Evolutionary conservation across 371 early-diverging fungal genomes (phyloP).

Genomic region (Rhizopus arrhizus): DNA sequence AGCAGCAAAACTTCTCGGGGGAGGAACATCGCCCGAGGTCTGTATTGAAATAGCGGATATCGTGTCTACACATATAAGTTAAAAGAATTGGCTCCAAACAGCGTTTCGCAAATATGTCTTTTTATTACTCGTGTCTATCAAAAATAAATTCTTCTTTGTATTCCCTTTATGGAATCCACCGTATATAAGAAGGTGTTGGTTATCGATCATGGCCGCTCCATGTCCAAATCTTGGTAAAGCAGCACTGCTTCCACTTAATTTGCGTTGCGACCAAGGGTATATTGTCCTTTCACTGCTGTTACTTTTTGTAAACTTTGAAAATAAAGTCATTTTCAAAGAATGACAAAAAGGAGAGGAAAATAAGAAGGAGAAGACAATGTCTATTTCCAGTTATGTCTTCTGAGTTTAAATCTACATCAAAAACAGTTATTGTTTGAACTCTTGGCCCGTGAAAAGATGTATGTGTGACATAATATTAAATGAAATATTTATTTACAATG

Average conservation of each 20-base stretch:
- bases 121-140: constrained; percentile 53
- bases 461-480: too few species aligned
- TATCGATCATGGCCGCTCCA: constrained; percentile 46
- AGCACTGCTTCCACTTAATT: constrained; percentile 22
- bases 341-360: constrained; percentile 1
- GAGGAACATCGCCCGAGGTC: constrained; percentile 32
- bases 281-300: constrained; percentile 21
- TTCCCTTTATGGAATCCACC: constrained; percentile 47
- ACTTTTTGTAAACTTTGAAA: constrained; percentile 34
- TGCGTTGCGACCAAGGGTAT: constrained; percentile 39
- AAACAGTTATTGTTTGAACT: neutral
- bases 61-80: constrained; percentile 19
- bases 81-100: neutral
- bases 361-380: neutral
- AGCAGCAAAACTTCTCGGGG: constrained; percentile 25
- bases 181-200: constrained; percentile 49
- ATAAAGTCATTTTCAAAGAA: constrained; percentile 24
- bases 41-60: constrained; percentile 21
- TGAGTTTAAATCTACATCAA: neutral
- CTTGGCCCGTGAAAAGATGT: too few species aligned
- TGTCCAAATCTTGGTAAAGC: constrained; percentile 56
- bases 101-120: neutral
- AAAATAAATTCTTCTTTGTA: constrained; percentile 48
- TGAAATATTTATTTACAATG: too few species aligned
- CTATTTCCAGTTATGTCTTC: neutral